phyloP scores from a whole-genome alignment of 305 asterid species.

The Withania somnifera region DNA sequence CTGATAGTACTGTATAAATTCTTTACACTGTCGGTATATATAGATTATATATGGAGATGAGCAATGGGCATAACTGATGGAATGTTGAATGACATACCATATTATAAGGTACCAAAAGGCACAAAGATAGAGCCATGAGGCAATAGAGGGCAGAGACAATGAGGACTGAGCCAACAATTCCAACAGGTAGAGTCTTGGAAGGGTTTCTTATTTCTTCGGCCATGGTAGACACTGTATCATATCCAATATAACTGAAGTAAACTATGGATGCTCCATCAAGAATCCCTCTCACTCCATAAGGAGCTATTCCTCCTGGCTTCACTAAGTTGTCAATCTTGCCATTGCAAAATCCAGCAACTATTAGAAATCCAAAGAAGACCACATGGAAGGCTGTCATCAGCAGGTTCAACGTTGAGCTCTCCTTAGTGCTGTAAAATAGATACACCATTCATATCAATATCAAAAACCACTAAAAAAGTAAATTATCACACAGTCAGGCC shows the following conservation, averaged over 20 bases:
- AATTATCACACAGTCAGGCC: background rate
- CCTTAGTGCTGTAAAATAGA: conserved; percentile 25
- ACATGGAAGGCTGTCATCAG: conserved; percentile 31
- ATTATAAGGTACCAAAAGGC: conserved; percentile 24
- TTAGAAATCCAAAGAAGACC: conserved; percentile 26
- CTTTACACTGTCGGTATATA: background rate
- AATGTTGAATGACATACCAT: conserved; percentile 8
- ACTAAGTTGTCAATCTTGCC: conserved; percentile 19
- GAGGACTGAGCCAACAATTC: conserved; percentile 32
- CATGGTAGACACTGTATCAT: conserved; percentile 36
- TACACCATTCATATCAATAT: background rate
- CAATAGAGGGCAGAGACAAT: conserved; percentile 30
- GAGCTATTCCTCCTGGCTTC: conserved; percentile 24
- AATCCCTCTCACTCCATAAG: conserved; percentile 23
- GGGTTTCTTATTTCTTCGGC: conserved; percentile 38
- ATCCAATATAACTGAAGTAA: conserved; percentile 33
- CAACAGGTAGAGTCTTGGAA: conserved; percentile 24
- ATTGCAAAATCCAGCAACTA: conserved; percentile 25
- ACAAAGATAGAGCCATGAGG: conserved; percentile 29
- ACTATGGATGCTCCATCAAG: conserved; percentile 34
- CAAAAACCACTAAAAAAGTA: background rate
- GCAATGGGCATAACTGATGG: no score
- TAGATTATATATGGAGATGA: no score
- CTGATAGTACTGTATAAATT: background rate
- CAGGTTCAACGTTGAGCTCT: conserved; percentile 31